Percentiles rank a stretch among this genome's conserved stretches.
Evolutionary conservation across 495 filamentous ascomycete genomes (phyloP).

Genomic region (Aspergillus haitiensis): DNA sequence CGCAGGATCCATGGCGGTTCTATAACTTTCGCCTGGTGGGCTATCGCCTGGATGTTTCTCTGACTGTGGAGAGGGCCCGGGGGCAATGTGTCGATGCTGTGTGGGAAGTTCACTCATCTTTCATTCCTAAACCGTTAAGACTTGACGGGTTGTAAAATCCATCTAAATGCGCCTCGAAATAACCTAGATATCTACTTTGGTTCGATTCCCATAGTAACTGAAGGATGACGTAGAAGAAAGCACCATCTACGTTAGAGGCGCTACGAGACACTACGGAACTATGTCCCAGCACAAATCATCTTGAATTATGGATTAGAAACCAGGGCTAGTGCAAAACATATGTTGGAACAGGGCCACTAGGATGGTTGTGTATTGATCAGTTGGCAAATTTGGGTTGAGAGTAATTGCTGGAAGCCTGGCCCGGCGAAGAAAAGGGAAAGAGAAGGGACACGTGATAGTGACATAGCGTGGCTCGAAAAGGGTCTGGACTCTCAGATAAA

Average conservation of each 20-base stretch:
- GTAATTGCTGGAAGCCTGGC: neutral
- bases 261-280: neutral
- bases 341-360: too few species aligned
- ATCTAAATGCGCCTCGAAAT: too few species aligned
- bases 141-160: too few species aligned
- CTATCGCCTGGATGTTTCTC: constrained; percentile 22
- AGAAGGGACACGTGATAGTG: neutral
- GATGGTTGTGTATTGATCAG: too few species aligned
- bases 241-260: constrained; percentile 18
- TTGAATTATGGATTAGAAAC: too few species aligned
- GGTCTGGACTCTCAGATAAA: neutral
- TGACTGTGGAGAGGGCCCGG: constrained; percentile 32
- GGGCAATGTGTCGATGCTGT: constrained; percentile 30
- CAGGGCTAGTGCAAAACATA: too few species aligned
- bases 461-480: neutral
- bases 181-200: neutral
- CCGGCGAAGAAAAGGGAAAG: neutral
- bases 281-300: too few species aligned
- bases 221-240: constrained; percentile 14
- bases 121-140: neutral
- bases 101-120: constrained; percentile 28
- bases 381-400: too few species aligned
- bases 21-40: constrained; percentile 23
- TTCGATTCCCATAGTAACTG: constrained; percentile 2
- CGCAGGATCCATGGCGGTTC: constrained; percentile 19